A percentile compares a stretch with the other conserved stretches of the same genome.
Conservation (phyloP, 2,329 filamentous ascomycete genomes). For the Seiridium unicorne region DNA sequence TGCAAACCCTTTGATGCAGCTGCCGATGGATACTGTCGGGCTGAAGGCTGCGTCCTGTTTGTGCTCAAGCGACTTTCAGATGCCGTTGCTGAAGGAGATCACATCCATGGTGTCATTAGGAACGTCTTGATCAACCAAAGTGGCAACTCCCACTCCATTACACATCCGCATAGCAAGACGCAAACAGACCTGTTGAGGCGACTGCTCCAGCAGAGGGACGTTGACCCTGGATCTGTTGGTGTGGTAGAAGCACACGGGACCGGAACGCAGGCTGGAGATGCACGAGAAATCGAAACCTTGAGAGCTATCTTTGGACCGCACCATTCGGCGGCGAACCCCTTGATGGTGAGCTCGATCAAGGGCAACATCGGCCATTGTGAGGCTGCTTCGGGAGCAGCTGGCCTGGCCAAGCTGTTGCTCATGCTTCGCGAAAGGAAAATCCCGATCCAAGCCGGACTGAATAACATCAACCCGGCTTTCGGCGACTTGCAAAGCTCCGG, state of each 20-base stretch:
- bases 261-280: conserved; percentile 34
- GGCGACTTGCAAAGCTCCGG: conserved; percentile 7
- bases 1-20: conserved; percentile 47
- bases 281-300: conserved; percentile 20
- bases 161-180: conserved; percentile 21
- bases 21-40: conserved; percentile 54
- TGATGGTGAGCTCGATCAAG: conserved; percentile 26
- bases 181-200: conserved; percentile 28
- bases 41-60: conserved; percentile 46
- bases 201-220: conserved; percentile 18
- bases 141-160: conserved; percentile 23
- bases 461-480: conserved; percentile 26
- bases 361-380: conserved; percentile 29
- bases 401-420: conserved; percentile 28
- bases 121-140: conserved; percentile 34
- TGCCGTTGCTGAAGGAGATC: conserved; percentile 49
- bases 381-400: conserved; percentile 25
- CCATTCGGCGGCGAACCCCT: neutral
- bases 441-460: conserved; percentile 23
- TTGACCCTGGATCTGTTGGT: conserved; percentile 23
- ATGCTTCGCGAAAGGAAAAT: conserved; percentile 27
- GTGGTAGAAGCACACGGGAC: conserved; percentile 35
- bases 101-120: conserved; percentile 41
- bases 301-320: conserved; percentile 11
- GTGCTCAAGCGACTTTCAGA: conserved; percentile 49